Evolutionary conservation across 345 rosid genomes (phyloP), one percentile per base, ranked within the genome.

Genomic region (Populus ilicifolia): DNA sequence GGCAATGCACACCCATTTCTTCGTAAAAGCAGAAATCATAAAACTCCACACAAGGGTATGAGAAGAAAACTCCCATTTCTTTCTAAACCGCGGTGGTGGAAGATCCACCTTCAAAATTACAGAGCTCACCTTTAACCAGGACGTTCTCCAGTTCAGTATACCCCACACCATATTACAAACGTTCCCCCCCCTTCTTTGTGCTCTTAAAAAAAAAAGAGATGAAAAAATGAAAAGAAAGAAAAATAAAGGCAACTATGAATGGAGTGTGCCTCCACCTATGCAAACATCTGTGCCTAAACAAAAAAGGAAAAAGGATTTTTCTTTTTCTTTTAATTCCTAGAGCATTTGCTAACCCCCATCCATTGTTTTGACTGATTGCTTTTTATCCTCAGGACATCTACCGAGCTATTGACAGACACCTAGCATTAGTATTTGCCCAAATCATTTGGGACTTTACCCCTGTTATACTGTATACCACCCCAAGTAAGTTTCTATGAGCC

Each of bases 91-190:
- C 88, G 36, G 33, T 30, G 88, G 81, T 67, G 79, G 80, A 80
- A 82, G n/a, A 82, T 76, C 83, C 84, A 84, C 87, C 86, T 59
- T 81, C 81, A 88, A 85, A 81, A 82, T 79, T 84, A 87, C 85
- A 83, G 80, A 80, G 75, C 80, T 79, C 79, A 39, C 67, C 66
- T 65, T 69, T 66, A 50, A 75, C 44, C 18, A 78, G 80, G 80
- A 72, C 77, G 54, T 80, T 81, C 46, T 76, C 75, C 3, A 67
- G 29, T 73, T 85, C 76, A 64, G 81, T 85, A 80, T 82, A 83
- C 80, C 84, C 85, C 83, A 79, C 80, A 72, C 82, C 78, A 77
- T 69, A 76, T 76, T 80, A 76, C 84, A 82, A 64, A 71, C 74
- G 54, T 67, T 67, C 43, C 62, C 76, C 70, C 70, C 67, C 70